Conservation (phyloP, 106 monocot genomes). For the Alisma plantagoaquatica region DNA sequence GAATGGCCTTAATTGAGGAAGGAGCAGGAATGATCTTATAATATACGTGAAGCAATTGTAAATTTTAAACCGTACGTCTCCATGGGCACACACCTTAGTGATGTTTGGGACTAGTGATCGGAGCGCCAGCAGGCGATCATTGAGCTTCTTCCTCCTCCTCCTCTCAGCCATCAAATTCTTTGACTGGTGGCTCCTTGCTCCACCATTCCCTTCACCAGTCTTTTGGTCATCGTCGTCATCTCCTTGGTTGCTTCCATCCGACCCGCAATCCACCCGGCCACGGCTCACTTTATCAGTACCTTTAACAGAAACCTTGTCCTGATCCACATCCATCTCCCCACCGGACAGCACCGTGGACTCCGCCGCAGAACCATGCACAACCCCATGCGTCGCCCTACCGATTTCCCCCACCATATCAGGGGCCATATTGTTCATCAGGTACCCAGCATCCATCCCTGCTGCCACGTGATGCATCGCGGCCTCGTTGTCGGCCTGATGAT, state of each 20-base stretch:
- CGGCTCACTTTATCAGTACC: constrained; percentile 18
- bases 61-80: background rate
- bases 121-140: constrained; percentile 59
- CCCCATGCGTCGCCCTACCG: too few species aligned
- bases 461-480: background rate
- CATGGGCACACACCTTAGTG: constrained; percentile 42
- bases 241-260: constrained; percentile 49
- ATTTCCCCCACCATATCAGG: too few species aligned
- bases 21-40: too few species aligned
- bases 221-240: constrained; percentile 52
- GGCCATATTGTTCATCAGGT: too few species aligned
- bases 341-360: constrained; percentile 2
- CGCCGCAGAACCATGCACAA: too few species aligned
- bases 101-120: constrained; percentile 88
- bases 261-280: constrained; percentile 28
- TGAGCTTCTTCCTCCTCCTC: constrained; percentile 91
- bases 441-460: too few species aligned
- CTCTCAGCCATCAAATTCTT: constrained; percentile 92
- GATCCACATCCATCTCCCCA: constrained; percentile 1
- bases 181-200: constrained; percentile 41
- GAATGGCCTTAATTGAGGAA: too few species aligned
- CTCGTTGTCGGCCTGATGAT: background rate
- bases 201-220: constrained; percentile 10
- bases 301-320: too few species aligned
- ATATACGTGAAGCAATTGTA: too few species aligned